A percentile compares a stretch with the other conserved stretches of the same genome.
These are phyloP conservation scores for Closterium sp. DNA, from an alignment of 139 green algal species.

Conservation along the genomic window DNA sequence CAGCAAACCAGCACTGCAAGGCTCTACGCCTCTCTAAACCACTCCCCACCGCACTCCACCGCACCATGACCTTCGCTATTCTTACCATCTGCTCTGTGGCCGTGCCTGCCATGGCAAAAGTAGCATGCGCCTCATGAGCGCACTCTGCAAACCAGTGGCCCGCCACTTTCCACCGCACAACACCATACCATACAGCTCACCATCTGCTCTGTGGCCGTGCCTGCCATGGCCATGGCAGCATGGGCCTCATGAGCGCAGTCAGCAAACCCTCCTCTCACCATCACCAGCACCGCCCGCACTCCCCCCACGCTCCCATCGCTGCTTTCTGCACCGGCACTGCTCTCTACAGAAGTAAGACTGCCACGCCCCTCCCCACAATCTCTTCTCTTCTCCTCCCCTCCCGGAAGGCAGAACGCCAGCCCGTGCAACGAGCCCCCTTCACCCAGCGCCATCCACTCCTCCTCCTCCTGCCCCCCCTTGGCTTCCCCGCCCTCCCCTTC, in stretches of 20 bases:
- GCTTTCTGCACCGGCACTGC: no score
- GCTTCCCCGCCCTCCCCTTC: no score
- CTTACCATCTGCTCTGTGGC: not conserved
- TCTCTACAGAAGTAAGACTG: no score
- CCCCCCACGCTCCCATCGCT: no score
- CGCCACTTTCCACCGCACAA: not conserved
- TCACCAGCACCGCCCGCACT: no score
- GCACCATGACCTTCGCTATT: not conserved
- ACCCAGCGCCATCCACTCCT: no score
- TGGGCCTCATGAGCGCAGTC: slow-evolving; percentile 35
- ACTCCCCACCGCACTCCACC: not conserved
- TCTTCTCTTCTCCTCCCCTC: no score
- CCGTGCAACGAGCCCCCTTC: no score
- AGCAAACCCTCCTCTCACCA: slow-evolving; percentile 13
- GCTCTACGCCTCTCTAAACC: not conserved
- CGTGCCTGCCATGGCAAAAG: not conserved
- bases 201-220: slow-evolving; percentile 51
- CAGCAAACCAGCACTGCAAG: not conserved
- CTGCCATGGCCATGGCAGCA: slow-evolving; percentile 46
- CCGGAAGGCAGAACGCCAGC: no score
- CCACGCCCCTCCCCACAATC: no score
- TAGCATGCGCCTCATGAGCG: no score
- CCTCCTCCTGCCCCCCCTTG: no score
- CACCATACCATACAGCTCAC: slow-evolving; percentile 8
- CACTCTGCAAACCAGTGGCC: not conserved